Base-by-base conservation (phyloP, 495 filamentous ascomycete species). In the Daldinia bambusicola region DNA sequence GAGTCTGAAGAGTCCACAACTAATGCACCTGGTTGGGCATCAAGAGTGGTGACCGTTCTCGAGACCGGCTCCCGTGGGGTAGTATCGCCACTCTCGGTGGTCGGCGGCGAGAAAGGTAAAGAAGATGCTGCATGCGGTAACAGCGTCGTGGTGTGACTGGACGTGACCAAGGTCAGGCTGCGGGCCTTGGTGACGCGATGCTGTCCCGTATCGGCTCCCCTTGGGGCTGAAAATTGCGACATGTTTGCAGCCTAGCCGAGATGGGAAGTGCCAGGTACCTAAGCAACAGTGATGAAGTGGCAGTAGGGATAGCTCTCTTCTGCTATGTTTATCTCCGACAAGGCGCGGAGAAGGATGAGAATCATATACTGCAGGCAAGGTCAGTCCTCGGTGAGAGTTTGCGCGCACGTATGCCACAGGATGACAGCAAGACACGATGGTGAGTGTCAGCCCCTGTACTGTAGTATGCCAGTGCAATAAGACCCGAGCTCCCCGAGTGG, bases 401-500 rank as follows among this genome's bases (percentile, higher is more conserved):
- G 66, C 57, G 70, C 68, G 52, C 38, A 59, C 45, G 59, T 62
- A 69, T 55, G 70, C 61, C 56, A 66, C 57, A 62, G 43, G 45
- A 62, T 58, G 31, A 70, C 68, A 72, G 18, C 48, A 57, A 59
- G 72, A 64, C 63, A 72, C 72, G 64, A 69, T 72, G 66, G 65
- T 70, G 45, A 75, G 66, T 62, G 40, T 52, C 57, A 69, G 62
- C 38, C 58, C 52, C 43, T 37, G 66, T 52, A 20, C 40, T n/a
- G 34, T 66, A 71, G 34, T 66, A 71, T 72, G 66, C 61, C 66
- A 69, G 34, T 38, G 65, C 16, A 61, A 71, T 9, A 16, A 53
- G 68, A 66, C 63, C 69, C 69, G 69, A 20, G 67, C 63, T 75
- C 72, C 69, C 75, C 75, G 75, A 75, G 63, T 77, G 75, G 72